Base-by-base conservation (phyloP, 2,329 filamentous ascomycete genomes). In the Claviceps pusilla region DNA sequence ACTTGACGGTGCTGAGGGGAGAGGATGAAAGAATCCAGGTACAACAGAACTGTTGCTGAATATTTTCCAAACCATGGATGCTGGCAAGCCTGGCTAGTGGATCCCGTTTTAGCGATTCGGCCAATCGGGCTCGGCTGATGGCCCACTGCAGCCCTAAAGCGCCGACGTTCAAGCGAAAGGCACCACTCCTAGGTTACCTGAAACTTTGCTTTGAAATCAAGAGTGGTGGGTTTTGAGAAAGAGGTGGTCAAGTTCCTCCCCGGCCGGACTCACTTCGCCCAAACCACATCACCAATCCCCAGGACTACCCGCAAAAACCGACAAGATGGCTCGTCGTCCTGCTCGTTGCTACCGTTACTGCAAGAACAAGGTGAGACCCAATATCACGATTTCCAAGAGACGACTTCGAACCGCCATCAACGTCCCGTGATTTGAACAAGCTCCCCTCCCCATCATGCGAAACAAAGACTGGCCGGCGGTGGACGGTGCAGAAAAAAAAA, bases 261-360 rank as follows among this genome's bases (percentile, higher is more conserved):
- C 57, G 58, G 59, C 57, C 58, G 59, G 59, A 59, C 58, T 60
- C 60, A 62, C 63, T 61, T 64, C 64, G 62, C 61, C 60, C 64
- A 63, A 62, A 65, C 65, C 66, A 67, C 65, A 68, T 61, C 67
- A 71, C 61, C 61, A 61, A 61, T 52, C 45, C 56, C 45, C 55
- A 58, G 59, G 62, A 65, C 59, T 28, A 59, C 58, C 64, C 69
- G 67, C 61, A 66, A 66, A 81, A 76, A 78, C 79, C 76, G 82
- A 84, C 85, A 90, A 85, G 81, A 98, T 98, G 93, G 93, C 93
- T 73, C 89, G 93, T 78, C 89, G 93, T 87, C 93, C 93, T 73
- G 93, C 93, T 72, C 87, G 93, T 82, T 98, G 93, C 82, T 98
- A 95, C 84, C 86, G 93, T 73, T 98, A 98, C 87, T 98, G 93